These are phyloP conservation scores for Phylloporus sp. DNA, from an alignment of 768 basidiomycete species.

Conservation along the genomic window DNA sequence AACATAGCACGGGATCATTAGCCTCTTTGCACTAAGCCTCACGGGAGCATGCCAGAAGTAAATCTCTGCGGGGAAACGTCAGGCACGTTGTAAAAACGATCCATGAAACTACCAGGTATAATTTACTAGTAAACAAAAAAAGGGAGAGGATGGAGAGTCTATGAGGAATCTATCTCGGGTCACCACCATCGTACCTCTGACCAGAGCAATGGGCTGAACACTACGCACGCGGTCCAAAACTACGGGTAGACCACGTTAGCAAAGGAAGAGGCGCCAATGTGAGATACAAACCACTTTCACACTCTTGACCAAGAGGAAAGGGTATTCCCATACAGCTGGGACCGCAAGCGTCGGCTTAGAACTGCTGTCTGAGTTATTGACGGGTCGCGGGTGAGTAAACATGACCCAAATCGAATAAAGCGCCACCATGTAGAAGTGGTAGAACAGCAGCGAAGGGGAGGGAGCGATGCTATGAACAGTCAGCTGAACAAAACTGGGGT, in stretches of 20 bases:
- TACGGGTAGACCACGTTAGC: conserved; percentile 26
- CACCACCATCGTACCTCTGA: conserved; percentile 77
- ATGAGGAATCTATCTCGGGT: neutral
- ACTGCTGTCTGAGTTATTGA: neutral
- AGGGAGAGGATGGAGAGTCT: neutral
- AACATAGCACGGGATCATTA: no score
- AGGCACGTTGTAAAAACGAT: no score
- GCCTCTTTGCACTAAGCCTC: no score
- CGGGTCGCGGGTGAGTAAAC: conserved; percentile 57
- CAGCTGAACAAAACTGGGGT: neutral
- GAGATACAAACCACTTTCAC: conserved; percentile 61
- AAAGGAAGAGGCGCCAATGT: neutral
- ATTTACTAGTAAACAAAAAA: conserved; percentile 1
- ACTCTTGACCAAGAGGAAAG: conserved; percentile 54
- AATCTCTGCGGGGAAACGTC: no score
- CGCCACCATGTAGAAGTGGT: conserved; percentile 94
- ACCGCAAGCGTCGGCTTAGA: conserved; percentile 37
- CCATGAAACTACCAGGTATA: conserved; percentile 7
- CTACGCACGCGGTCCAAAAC: conserved; percentile 91
- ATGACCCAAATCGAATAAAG: conserved; percentile 91
- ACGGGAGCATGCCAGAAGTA: no score
- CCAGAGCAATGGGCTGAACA: conserved; percentile 86
- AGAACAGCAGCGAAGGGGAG: conserved; percentile 73
- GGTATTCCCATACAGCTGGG: conserved; percentile 61
- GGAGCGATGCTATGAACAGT: conserved; percentile 56